Evolutionary conservation across 2,329 filamentous ascomycete genomes (phyloP).

Genomic region (Penicillium sp.): DNA sequence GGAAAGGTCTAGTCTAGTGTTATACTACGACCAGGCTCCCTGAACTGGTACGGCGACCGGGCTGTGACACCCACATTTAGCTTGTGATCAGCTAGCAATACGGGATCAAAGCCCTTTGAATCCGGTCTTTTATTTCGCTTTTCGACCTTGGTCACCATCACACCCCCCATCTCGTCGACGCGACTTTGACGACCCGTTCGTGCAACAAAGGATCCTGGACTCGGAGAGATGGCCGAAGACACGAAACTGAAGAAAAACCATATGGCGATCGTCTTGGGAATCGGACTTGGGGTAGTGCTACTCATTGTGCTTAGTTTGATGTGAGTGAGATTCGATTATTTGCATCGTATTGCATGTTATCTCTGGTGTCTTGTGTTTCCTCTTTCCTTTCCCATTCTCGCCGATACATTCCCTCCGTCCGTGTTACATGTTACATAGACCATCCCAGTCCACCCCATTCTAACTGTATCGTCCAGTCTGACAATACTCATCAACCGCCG

Average conservation of each 20-base stretch:
- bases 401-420: conserved; percentile 4
- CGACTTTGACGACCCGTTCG: neutral
- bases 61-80: conserved; percentile 1
- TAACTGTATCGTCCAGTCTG: conserved; percentile 23
- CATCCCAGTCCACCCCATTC: neutral
- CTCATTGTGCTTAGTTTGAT: conserved; percentile 35
- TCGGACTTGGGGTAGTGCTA: conserved; percentile 33
- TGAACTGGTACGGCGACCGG: neutral
- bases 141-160: neutral
- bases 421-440: conserved; percentile 10
- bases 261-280: conserved; percentile 35
- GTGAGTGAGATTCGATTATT: conserved; percentile 22
- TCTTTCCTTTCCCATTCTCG: neutral
- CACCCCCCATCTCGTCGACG: neutral
- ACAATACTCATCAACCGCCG: conserved; percentile 38
- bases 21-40: neutral
- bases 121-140: neutral
- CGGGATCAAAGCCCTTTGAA: neutral
- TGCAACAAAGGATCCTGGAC: neutral
- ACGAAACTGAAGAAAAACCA: conserved; percentile 26
- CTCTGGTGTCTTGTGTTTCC: neutral
- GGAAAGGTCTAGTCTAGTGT: neutral
- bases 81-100: neutral
- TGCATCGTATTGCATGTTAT: neutral
- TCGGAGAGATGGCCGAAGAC: conserved; percentile 20